phyloP scores from a whole-genome alignment of 1,284 basidiomycete species.

The Sanghuangporus weigelae region DNA sequence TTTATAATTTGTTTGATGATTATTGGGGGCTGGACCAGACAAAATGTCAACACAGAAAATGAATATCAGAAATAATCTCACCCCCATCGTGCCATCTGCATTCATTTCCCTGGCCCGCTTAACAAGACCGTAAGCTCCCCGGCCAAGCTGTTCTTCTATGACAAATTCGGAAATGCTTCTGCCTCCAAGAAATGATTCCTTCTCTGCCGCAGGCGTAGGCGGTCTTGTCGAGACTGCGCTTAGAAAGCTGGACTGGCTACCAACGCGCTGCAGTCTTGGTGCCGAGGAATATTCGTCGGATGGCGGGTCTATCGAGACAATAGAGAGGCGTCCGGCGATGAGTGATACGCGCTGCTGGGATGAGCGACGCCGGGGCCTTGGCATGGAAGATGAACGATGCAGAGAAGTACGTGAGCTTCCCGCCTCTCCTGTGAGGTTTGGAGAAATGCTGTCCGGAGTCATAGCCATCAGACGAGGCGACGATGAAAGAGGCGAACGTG shows the following conservation, averaged over 20 bases:
- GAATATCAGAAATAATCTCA: slow-evolving; percentile 38
- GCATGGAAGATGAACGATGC: slow-evolving; percentile 38
- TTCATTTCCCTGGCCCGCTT: slow-evolving; percentile 83
- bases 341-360: slow-evolving; percentile 79
- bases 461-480: slow-evolving; percentile 12
- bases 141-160: slow-evolving; percentile 83
- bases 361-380: slow-evolving; percentile 65
- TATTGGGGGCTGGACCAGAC: slow-evolving; percentile 50
- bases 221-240: slow-evolving; percentile 54
- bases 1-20: slow-evolving; percentile 99
- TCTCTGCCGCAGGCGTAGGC: slow-evolving; percentile 50
- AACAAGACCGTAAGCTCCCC: slow-evolving; percentile 97
- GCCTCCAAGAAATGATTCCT: slow-evolving; percentile 47
- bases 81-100: slow-evolving; percentile 73
- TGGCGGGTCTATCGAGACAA: slow-evolving; percentile 64
- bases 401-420: slow-evolving; percentile 28
- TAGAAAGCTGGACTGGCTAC: slow-evolving; percentile 55
- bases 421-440: slow-evolving; percentile 28
- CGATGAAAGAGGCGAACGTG: slow-evolving; percentile 11
- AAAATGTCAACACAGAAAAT: slow-evolving; percentile 6
- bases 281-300: slow-evolving; percentile 51
- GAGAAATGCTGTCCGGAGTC: slow-evolving; percentile 27
- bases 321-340: slow-evolving; percentile 72
- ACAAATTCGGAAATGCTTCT: slow-evolving; percentile 74
- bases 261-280: slow-evolving; percentile 55